Percentiles rank a stretch among this genome's conserved stretches.
These are phyloP conservation scores for Grigorovia humatica DNA, from an alignment of 805 yeast genomes.

Conservation along the genomic window DNA sequence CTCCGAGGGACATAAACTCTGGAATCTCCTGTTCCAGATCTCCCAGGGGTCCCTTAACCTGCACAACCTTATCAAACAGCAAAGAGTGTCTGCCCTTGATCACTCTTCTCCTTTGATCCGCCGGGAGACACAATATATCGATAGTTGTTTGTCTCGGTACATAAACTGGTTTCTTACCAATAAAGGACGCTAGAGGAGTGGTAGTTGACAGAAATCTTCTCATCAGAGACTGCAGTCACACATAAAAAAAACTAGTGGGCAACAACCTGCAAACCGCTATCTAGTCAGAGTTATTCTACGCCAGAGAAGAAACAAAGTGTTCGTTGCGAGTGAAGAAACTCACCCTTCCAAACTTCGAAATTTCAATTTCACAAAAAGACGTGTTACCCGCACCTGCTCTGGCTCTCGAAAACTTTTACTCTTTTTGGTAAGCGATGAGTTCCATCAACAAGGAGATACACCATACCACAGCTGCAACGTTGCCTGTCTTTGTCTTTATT, in stretches of 20 bases:
- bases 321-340: no score
- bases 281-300: not conserved
- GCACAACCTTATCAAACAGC: slow-evolving; percentile 46
- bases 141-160: slow-evolving; percentile 52
- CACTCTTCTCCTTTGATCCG: slow-evolving; percentile 22
- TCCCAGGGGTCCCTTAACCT: slow-evolving; percentile 73
- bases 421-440: no score
- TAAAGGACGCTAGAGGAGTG: slow-evolving; percentile 37
- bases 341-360: no score
- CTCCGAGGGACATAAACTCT: slow-evolving; percentile 34
- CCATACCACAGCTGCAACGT: no score
- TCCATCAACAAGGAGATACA: no score
- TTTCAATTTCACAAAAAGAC: no score
- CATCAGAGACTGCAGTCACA: not conserved
- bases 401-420: no score
- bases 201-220: not conserved
- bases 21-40: slow-evolving; percentile 54
- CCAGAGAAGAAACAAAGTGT: no score
- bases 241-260: no score
- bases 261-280: not conserved
- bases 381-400: no score
- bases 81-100: slow-evolving; percentile 52
- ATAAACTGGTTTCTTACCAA: slow-evolving; percentile 72
- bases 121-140: slow-evolving; percentile 38
- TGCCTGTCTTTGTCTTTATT: no score